Evolutionary conservation across 2,329 filamentous ascomycete genomes (phyloP).

Genomic region (Aureobasidium sp.): DNA sequence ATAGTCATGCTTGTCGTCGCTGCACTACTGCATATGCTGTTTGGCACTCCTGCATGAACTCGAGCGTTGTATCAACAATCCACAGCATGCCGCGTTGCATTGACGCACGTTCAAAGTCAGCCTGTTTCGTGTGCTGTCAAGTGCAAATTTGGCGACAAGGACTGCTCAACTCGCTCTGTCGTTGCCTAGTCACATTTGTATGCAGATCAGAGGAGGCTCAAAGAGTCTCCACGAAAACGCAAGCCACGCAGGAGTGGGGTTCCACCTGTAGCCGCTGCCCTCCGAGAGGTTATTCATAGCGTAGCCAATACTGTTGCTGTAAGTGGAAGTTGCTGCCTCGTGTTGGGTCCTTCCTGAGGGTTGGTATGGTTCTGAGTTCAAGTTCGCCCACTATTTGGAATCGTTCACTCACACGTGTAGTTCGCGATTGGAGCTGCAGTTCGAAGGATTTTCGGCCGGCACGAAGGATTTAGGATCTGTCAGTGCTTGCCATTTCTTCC

Average conservation of each 20-base stretch:
- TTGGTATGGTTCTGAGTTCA: background rate
- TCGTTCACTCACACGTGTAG: slow-evolving; percentile 1
- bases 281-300: slow-evolving; percentile 9
- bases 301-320: background rate
- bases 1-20: background rate
- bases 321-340: background rate
- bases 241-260: slow-evolving; percentile 3
- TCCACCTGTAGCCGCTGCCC: background rate
- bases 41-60: slow-evolving; percentile 4
- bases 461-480: background rate
- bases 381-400: background rate
- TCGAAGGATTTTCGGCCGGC: background rate
- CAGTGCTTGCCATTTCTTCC: background rate
- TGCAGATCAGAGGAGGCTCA: background rate
- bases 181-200: slow-evolving; percentile 4
- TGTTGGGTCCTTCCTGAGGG: background rate
- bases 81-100: background rate
- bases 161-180: background rate
- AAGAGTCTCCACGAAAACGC: background rate
- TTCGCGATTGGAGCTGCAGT: background rate
- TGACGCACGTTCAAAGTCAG: background rate
- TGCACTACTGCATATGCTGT: background rate
- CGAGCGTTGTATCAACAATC: background rate
- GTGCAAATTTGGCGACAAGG: background rate
- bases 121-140: background rate